phyloP scores from a whole-genome alignment of 208 protist species.

The Wallacemonas collosoma region DNA sequence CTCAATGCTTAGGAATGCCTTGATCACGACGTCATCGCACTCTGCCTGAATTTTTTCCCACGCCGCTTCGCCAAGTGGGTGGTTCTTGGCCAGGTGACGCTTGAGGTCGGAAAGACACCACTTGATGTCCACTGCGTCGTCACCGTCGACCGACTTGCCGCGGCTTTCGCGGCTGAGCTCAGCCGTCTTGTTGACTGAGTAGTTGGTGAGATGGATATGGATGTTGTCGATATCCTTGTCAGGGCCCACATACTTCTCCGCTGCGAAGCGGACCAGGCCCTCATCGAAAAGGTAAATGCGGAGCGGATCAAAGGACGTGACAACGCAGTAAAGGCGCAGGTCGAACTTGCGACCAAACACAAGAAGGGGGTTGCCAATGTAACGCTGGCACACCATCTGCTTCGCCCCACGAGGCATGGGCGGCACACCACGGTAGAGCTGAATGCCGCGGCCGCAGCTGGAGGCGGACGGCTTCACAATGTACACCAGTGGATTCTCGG shows the following conservation, averaged over 20 bases:
- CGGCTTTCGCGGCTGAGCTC: slow-evolving; percentile 63
- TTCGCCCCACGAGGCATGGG: slow-evolving; percentile 59
- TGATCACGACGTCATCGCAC: slow-evolving; percentile 89
- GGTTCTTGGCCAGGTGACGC: slow-evolving; percentile 47
- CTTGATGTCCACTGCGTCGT: slow-evolving; percentile 89
- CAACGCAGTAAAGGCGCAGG: slow-evolving; percentile 93
- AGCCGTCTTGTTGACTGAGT: slow-evolving; percentile 95
- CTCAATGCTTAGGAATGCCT: slow-evolving; percentile 92
- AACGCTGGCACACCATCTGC: slow-evolving; percentile 91
- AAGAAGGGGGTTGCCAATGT: slow-evolving; percentile 93
- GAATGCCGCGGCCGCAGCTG: slow-evolving; percentile 89
- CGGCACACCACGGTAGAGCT: slow-evolving; percentile 68
- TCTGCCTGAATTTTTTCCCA: slow-evolving; percentile 74
- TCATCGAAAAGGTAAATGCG: slow-evolving; percentile 93
- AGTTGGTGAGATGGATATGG: slow-evolving; percentile 97
- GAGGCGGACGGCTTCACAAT: slow-evolving; percentile 90
- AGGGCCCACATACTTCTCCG: slow-evolving; percentile 89
- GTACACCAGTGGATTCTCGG: slow-evolving; percentile 74
- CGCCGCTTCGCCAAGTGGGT: slow-evolving; percentile 42
- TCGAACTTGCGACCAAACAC: slow-evolving; percentile 96
- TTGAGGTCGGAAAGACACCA: slow-evolving; percentile 88
- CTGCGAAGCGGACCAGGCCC: slow-evolving; percentile 95
- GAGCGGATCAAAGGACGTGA: slow-evolving; percentile 91
- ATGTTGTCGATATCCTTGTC: slow-evolving; percentile 81
- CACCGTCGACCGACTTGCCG: slow-evolving; percentile 66